Conservation (phyloP, 352 stramenopile species). For the Phytopythium vexans region DNA sequence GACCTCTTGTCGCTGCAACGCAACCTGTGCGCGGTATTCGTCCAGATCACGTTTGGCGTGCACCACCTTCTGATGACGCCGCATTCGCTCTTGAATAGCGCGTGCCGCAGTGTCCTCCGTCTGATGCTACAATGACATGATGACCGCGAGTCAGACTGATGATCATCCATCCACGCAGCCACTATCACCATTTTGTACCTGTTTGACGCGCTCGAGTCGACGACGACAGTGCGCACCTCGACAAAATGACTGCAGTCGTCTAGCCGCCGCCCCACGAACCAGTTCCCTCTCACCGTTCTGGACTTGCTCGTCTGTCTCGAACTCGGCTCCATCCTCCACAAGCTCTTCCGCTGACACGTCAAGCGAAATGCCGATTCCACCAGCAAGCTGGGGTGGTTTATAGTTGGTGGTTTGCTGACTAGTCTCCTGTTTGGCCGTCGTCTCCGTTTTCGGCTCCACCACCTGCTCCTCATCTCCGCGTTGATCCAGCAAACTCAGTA, state of each 20-base stretch:
- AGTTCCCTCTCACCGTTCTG: constrained; percentile 5
- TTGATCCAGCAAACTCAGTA: constrained; percentile 12
- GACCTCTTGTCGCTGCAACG: constrained; percentile 30
- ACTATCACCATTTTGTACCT: too few relatives aligned
- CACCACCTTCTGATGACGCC: constrained; percentile 12
- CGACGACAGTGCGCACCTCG: constrained; percentile 24
- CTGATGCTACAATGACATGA: constrained; percentile 1
- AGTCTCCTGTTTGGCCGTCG: not conserved
- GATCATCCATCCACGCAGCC: too few relatives aligned
- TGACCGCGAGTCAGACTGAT: not conserved
- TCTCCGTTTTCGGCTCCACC: not conserved
- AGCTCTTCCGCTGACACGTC: too few relatives aligned
- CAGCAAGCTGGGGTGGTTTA: too few relatives aligned
- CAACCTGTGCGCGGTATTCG: constrained; percentile 12
- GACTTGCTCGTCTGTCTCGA: constrained; percentile 1
- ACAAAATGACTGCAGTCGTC: constrained; percentile 26
- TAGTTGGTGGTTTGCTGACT: too few relatives aligned
- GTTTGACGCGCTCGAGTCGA: constrained; percentile 18
- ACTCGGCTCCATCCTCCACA: constrained; percentile 3
- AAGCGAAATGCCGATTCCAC: too few relatives aligned
- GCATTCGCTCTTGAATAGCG: constrained; percentile 20
- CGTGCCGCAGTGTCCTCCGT: constrained; percentile 16
- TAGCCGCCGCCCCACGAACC: constrained; percentile 10
- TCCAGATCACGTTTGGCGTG: constrained; percentile 3
- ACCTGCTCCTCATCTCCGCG: not conserved